Evolutionary conservation across 148 eudicot genomes (phyloP).

Genomic region (Camellia granthamiana): DNA sequence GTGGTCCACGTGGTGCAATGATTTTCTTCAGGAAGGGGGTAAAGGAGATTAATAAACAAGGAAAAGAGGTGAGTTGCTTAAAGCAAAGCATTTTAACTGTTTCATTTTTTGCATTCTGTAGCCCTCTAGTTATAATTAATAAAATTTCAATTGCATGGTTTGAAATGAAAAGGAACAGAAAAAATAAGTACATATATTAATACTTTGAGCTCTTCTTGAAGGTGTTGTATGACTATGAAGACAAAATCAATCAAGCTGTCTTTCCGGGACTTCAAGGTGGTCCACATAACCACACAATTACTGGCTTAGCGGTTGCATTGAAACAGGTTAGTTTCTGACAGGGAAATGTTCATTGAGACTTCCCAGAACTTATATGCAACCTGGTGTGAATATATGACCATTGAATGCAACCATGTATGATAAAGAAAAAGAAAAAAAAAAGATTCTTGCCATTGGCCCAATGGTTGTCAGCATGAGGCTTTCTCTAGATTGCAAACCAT

Average conservation of each 20-base stretch:
- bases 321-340: conserved; percentile 61
- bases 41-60: conserved; percentile 85
- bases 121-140: neutral
- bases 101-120: neutral
- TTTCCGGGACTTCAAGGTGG: conserved; percentile 99
- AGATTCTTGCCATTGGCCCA: neutral
- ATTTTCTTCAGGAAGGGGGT: conserved; percentile 93
- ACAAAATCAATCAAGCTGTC: conserved; percentile 92
- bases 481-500: neutral
- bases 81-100: neutral
- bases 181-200: conserved; percentile 4
- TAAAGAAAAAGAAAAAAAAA: neutral
- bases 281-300: conserved; percentile 94
- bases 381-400: neutral
- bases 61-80: conserved; percentile 59
- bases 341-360: neutral
- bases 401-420: neutral
- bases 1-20: conserved; percentile 99
- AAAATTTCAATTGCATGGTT: neutral
- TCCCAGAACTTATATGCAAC: neutral
- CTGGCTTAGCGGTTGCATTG: conserved; percentile 90
- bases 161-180: neutral
- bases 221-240: conserved; percentile 96
- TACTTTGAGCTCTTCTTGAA: conserved; percentile 23
- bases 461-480: neutral